Base-by-base conservation (phyloP, 495 filamentous ascomycete species). In the Cercophora newfieldiana region DNA sequence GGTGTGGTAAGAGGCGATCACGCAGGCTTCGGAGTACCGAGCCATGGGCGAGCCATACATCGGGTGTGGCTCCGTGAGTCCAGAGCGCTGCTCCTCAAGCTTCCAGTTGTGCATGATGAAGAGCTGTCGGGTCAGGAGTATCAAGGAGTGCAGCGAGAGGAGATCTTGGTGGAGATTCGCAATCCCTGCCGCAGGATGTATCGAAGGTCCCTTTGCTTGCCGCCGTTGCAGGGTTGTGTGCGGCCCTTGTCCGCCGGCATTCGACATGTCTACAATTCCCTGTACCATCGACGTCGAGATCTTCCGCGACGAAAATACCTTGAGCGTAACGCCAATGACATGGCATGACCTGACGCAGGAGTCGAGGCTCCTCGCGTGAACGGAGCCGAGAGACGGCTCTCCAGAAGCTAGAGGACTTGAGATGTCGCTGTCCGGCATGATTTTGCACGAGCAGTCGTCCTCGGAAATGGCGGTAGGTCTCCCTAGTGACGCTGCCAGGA, bases 91-190 rank as follows among this genome's bases (percentile, higher is more conserved):
- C 57, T 76, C 72, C 18, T 71, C 66, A 0, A 74, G 71, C 70
- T 71, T 78, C 75, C 66, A 77, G 67, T 62, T 77, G 68, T 64
- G 75, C 73, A 76, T 81, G 71, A 92, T 77, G 59, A 92, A 89
- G 68, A 93, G 89, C 3, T 91, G 91, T 57, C 87, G 78, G 28
- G 86, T 87, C n/a, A 93, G 79, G 5, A 93, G 79, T 24, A 92
- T 85, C 54, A 92, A 87, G 1, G 89, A 91, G 77, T 91, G 90
- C 66, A 88, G 89, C 67, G 91, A 89, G 19, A 90, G 80, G 8
- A 90, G 81, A 65, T 91, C 87, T 31, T 87, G 79, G 68, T 92
- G 90, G 24, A 91, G 81, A 30, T 85, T 84, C 8, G 87, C 86
- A 26, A 92, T 80, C 25, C 86, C 86, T 77, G 87, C 78, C 72